Base-by-base conservation (phyloP, 352 stramenopile genomes). In the Globisporangium emineosum region DNA sequence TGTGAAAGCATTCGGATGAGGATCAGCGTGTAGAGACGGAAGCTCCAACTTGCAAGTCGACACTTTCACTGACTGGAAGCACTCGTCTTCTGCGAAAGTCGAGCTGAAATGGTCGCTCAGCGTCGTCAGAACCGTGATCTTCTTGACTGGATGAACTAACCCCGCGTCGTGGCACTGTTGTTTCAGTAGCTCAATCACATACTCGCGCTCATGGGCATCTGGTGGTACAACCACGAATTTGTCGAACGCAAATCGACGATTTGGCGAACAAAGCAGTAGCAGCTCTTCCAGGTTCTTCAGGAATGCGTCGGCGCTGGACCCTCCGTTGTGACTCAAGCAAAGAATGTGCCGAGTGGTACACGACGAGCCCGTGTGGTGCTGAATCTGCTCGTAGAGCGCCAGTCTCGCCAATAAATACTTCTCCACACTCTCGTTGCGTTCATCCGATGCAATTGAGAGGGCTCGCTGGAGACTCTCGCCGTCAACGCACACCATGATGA, bases 401-500 rank as follows among this genome's bases (percentile, higher is more conserved):
- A 80, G 29, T 10, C 58, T 72, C 13, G 57, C n/a, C n/a, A 68
- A n/a, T 10, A 69, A n/a, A 30, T 25, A 29, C 12, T 13, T 43
- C 25, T 21, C 29, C 8, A 21, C 8, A 30, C 27, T 19, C n/a
- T 45, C 21, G 2, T 8, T 27, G 23, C 19, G 63, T 5, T 15
- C 50, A 25, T n/a, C 30, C 21, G 19, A 32, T 6, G 60, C 30
- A 13, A 67, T 54, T 51, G 57, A 37, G 17, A 23, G 8, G 2
- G 37, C 64, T 17, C 30, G 33, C 15, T 51, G 55, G 4, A 81
- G 2, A 19, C 73, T 71, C 47, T 50, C 47, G 27, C 73, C 66
- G 30, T 70, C 71, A 19, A 82, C 21, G 37, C 73, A 68, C 4
- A 83, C 21, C 61, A 81, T 25, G 62, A 71, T 72, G n/a, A 81